Conservation (phyloP, 2,329 filamentous ascomycete species). For the Trichoderma simmonsii region DNA sequence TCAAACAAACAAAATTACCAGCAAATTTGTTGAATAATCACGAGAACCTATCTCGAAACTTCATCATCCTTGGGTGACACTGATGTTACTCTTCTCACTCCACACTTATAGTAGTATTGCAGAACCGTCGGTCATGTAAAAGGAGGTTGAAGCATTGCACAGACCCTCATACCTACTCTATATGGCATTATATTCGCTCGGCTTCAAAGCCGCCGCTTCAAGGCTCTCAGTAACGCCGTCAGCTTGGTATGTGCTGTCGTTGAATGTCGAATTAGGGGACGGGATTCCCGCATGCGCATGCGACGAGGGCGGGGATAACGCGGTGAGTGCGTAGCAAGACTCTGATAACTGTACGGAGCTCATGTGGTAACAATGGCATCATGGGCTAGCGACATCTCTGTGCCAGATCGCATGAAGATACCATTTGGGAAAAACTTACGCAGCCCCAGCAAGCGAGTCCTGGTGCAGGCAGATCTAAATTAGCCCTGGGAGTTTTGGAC, state of each 20-base stretch:
- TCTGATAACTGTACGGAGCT: conserved; percentile 24
- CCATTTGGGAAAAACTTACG: conserved; percentile 24
- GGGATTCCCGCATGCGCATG: conserved; percentile 44
- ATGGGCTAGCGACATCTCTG: neutral
- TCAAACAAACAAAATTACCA: neutral
- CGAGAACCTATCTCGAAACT: neutral
- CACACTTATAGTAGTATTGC: neutral
- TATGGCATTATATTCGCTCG: conserved; percentile 39
- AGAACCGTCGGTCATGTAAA: neutral
- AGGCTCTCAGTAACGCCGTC: conserved; percentile 38
- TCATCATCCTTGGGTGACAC: neutral
- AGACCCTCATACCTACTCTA: conserved; percentile 27
- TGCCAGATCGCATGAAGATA: neutral
- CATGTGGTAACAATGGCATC: neutral
- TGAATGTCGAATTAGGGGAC: conserved; percentile 38
- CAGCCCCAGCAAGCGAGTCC: conserved; percentile 49
- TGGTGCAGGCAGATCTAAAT: conserved; percentile 53
- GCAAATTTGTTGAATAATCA: neutral
- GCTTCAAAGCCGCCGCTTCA: conserved; percentile 42
- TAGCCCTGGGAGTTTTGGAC: conserved; percentile 57
- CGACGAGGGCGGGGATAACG: conserved; percentile 46
- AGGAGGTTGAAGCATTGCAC: neutral
- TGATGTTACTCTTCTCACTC: neutral
- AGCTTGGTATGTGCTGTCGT: conserved; percentile 42
- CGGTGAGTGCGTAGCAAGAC: conserved; percentile 45